These are phyloP conservation scores for Neurospora sp. DNA, from an alignment of 2,329 filamentous ascomycete genomes.

Conservation along the genomic window DNA sequence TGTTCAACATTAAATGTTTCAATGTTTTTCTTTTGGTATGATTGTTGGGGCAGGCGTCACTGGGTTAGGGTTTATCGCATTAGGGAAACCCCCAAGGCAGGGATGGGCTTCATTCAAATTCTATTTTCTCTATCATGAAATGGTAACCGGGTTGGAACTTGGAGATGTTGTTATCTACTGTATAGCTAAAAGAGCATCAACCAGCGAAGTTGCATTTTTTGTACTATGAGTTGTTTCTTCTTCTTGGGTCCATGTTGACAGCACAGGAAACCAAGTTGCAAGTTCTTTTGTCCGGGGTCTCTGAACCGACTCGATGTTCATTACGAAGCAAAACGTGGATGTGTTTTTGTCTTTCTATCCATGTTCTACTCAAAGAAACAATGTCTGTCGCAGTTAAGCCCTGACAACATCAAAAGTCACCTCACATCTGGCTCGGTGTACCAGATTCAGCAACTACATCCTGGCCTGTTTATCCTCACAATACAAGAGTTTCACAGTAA, in stretches of 20 bases:
- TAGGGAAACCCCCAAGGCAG: neutral
- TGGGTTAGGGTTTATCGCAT: neutral
- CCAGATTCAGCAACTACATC: neutral
- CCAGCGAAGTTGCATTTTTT: neutral
- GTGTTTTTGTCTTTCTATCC: neutral
- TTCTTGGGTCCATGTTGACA: neutral
- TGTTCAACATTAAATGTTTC: neutral
- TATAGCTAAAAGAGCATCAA: neutral
- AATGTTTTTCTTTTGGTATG: neutral
- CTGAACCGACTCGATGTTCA: neutral
- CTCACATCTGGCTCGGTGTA: neutral
- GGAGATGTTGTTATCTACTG: neutral
- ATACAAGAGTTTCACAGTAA: neutral
- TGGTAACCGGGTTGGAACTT: neutral
- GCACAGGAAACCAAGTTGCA: neutral
- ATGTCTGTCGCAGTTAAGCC: neutral
- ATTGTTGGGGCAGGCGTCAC: neutral
- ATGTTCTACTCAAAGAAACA: neutral
- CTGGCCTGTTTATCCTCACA: too few species aligned
- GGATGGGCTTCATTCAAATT: neutral
- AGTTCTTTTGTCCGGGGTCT: neutral
- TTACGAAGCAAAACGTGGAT: neutral
- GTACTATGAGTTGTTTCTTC: neutral
- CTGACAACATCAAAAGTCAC: neutral
- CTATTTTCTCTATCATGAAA: neutral